Base-by-base conservation (phyloP, 441 rosid species). In the Biscutella auriculata region DNA sequence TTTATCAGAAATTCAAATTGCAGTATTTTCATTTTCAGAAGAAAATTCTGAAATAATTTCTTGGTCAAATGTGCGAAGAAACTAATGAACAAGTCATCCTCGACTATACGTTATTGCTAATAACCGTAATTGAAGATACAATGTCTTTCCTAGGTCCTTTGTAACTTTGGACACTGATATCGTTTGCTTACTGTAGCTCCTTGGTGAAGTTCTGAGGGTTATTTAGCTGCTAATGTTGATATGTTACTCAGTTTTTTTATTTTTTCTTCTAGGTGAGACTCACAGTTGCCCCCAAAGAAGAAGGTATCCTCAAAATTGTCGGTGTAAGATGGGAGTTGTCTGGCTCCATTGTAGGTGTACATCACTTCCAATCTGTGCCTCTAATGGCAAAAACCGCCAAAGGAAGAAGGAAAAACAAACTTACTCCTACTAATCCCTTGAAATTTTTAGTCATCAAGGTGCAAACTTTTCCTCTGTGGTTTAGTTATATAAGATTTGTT, bases 321-420 rank as follows among this genome's bases (percentile, higher is more conserved):
- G 97, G 99, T 48, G 82, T 94, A 53, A 82, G 85, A 65, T 94
- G 99, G 99, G 88, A 86, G 73, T 64, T 94, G 57, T 85, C 94
- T 50, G 89, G 88, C 70, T 90, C 85, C 47, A 77, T 90, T 23
- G 74, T 75, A 70, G 92, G 99, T 64, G 81, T 76, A 39, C 78
- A 76, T 63, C 77, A 79, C 64, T 94, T 94, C 59, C 83, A 75
- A 26, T 64, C 79, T 43, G 70, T 71, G 75, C 65, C 72, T 59
- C 62, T 60, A 57, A 80, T 76, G 70, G 79, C 75, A 76, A 77
- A 77, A 74, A 62, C 59, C 68, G 42, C 69, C 27, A 79, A 63
- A 57, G 81, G 79, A 77, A 77, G 75, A 75, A 71, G 65, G 77
- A 85, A 80, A 67, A 60, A 69, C 45, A 77, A 80, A 66, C 69